These are phyloP conservation scores for Colletotrichum kahawae DNA, from an alignment of 2,329 filamentous ascomycete species.

Conservation along the genomic window DNA sequence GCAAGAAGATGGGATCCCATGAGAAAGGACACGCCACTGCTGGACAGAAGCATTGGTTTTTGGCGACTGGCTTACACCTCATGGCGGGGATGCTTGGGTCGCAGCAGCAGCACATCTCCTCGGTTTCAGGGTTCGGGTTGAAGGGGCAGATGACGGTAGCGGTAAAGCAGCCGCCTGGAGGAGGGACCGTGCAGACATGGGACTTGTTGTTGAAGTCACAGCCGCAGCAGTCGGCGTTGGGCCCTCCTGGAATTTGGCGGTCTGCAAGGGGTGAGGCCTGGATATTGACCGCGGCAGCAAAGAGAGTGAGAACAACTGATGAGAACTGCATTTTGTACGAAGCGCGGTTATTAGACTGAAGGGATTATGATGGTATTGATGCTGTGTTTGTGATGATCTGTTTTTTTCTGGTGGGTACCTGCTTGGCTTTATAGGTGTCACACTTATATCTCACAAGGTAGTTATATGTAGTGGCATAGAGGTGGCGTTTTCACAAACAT, in stretches of 20 bases:
- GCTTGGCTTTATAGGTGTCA: neutral
- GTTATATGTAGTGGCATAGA: neutral
- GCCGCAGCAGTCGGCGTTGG: neutral
- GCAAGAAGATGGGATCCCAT: neutral
- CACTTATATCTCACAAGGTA: neutral
- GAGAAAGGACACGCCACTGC: neutral
- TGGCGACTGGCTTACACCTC: neutral
- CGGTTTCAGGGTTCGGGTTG: slow-evolving; percentile 22
- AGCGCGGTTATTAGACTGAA: neutral
- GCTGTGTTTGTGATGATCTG: neutral
- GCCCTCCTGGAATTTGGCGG: neutral
- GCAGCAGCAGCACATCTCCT: slow-evolving; percentile 24
- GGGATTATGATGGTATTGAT: neutral
- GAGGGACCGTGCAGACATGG: neutral
- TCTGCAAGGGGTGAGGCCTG: neutral
- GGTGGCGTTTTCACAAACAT: neutral
- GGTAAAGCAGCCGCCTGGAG: neutral
- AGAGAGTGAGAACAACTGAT: neutral
- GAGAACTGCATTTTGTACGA: neutral
- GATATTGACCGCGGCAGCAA: neutral
- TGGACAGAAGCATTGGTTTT: neutral
- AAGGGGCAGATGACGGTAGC: neutral
- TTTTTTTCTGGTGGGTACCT: neutral
- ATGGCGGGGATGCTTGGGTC: neutral
- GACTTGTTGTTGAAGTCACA: neutral